Conservation (phyloP, 768 basidiomycete genomes). For the Candolleomyces aberdarensis region DNA sequence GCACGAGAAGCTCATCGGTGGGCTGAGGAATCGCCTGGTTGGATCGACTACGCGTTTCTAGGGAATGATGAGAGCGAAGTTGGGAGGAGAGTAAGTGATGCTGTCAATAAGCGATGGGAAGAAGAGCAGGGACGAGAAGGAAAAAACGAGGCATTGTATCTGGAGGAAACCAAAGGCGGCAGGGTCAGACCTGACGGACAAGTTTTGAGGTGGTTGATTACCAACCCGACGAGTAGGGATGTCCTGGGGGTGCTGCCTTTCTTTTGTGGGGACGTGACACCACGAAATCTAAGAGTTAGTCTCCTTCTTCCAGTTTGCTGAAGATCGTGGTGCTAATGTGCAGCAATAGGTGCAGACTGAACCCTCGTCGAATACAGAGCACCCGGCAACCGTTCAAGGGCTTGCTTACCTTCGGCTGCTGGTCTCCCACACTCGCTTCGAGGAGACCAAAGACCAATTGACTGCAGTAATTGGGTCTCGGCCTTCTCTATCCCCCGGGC, state of each 20-base stretch:
- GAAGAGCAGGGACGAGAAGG: constrained; percentile 25
- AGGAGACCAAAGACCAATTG: constrained; percentile 33
- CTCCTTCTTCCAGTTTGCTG: background rate
- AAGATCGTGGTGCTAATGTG: background rate
- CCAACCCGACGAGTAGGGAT: constrained; percentile 25
- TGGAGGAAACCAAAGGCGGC: constrained; percentile 47
- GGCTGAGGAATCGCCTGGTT: background rate
- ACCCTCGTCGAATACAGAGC: constrained; percentile 43
- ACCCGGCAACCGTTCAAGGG: constrained; percentile 48
- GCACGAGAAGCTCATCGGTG: constrained; percentile 30
- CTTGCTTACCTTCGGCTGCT: constrained; percentile 50
- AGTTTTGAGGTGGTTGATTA: constrained; percentile 57
- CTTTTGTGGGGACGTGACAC: constrained; percentile 73
- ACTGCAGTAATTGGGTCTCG: constrained; percentile 31
- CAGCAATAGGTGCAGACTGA: constrained; percentile 44
- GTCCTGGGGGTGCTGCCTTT: constrained; percentile 49
- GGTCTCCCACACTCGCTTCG: constrained; percentile 26
- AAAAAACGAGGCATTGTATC: constrained; percentile 26
- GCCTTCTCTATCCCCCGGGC: background rate
- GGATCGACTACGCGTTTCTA: constrained; percentile 11
- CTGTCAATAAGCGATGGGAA: constrained; percentile 52
- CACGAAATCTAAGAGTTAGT: constrained; percentile 54
- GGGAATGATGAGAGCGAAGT: constrained; percentile 4
- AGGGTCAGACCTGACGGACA: constrained; percentile 54
- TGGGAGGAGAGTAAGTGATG: constrained; percentile 13